phyloP scores from a whole-genome alignment of 2,329 filamentous ascomycete genomes.

The Coniella lustricola region DNA sequence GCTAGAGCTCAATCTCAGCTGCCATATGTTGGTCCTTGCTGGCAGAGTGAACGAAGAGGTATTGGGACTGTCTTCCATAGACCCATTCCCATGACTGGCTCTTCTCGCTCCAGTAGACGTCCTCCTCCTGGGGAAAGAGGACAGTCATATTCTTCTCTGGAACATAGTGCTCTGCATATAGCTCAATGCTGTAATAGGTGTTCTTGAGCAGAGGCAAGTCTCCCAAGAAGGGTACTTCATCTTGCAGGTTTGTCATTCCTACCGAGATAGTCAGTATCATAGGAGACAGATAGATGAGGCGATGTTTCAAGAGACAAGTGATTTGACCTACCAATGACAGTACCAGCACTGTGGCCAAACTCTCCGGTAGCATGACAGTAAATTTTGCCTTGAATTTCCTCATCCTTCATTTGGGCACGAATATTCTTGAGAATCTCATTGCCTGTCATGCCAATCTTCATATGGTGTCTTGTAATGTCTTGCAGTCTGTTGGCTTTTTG shows the following conservation, averaged over 20 bases:
- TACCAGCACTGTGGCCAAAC: slow-evolving; percentile 43
- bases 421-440: slow-evolving; percentile 36
- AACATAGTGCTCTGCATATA: slow-evolving; percentile 40
- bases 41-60: slow-evolving; percentile 29
- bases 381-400: slow-evolving; percentile 39
- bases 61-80: slow-evolving; percentile 38
- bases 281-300: neutral
- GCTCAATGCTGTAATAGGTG: slow-evolving; percentile 44
- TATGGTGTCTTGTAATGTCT: slow-evolving; percentile 38
- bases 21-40: neutral
- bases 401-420: slow-evolving; percentile 32
- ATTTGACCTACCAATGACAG: slow-evolving; percentile 35
- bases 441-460: slow-evolving; percentile 36
- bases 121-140: slow-evolving; percentile 42
- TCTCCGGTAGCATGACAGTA: slow-evolving; percentile 45
- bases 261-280: neutral
- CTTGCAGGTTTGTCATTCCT: slow-evolving; percentile 46
- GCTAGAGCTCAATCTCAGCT: neutral
- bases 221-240: slow-evolving; percentile 38
- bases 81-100: slow-evolving; percentile 40
- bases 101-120: slow-evolving; percentile 38
- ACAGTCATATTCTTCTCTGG: slow-evolving; percentile 37
- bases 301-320: neutral
- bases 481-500: slow-evolving; percentile 40
- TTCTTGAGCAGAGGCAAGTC: slow-evolving; percentile 37